Base-by-base conservation (phyloP, 306 rosid genomes). In the Crotalaria pallida region DNA sequence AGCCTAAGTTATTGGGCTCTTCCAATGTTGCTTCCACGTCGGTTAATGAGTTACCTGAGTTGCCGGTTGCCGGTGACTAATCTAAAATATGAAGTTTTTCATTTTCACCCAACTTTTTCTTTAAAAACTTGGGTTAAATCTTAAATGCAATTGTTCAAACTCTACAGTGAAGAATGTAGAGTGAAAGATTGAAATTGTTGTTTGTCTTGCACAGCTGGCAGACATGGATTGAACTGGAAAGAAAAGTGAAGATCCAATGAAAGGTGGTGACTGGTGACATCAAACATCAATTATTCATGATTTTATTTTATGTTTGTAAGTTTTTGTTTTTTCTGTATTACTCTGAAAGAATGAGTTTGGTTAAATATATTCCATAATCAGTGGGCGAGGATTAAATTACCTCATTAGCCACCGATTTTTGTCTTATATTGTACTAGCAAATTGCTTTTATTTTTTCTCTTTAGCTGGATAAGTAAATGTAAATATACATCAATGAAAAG, bases 21-120 rank as follows among this genome's bases (percentile, higher is more conserved):
- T 5, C 34, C 1, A 27, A 43, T 0, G 82, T 19, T n/a, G 82
- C 82, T 4, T 53, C 82, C 7, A 49, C 78, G 18, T 72, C 82
- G 34, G 0, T 19, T 76, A 34, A 22, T 2, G 29, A 59, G 41
- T 1, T 9, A 17, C 16, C 64, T 16, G 65, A 21, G 12, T 48
- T 58, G 0, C 31, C 26, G 48, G 61, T 68, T 81, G 23, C 23
- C 31, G 7, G 53, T 48, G 59, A 67, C 11, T 67, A 15, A 63
- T 15, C 0, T 10, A 7, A 33, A 15, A 38, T 2, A 38, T 2
- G 1, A 7, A 16, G 15, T 16, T 51, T 26, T 13, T 13, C 8
- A 24, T 3, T 3, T 0, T 3, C 12, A 2, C 1, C n/a, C n/a
- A 1, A 12, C 7, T 23, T 16, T 22, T 33, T 3, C 18, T 7